phyloP scores from a whole-genome alignment of 2,329 filamentous ascomycete genomes.

The Talaromyces albobiverticillius region DNA sequence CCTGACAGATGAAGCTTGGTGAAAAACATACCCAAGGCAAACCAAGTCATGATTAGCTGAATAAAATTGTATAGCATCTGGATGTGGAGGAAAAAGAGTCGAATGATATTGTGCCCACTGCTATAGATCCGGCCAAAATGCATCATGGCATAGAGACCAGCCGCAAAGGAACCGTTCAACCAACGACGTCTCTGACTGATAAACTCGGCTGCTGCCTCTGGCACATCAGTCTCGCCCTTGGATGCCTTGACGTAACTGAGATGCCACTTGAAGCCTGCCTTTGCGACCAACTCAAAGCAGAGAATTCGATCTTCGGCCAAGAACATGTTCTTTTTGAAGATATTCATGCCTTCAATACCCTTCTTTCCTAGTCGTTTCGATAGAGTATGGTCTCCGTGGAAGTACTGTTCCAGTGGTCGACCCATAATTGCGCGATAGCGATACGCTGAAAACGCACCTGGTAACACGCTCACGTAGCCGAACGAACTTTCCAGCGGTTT shows the following conservation, averaged over 20 bases:
- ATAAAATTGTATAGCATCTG: constrained; percentile 94
- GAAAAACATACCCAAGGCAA: constrained; percentile 54
- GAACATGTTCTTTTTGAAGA: constrained; percentile 99
- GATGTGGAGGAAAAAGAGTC: constrained; percentile 98
- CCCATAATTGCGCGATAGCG: constrained; percentile 98
- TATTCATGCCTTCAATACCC: constrained; percentile 99
- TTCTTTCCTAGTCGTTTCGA: constrained; percentile 96
- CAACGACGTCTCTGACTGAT: constrained; percentile 97
- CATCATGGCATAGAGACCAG: constrained; percentile 95
- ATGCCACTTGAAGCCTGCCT: constrained; percentile 99
- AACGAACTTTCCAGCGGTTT: constrained; percentile 97
- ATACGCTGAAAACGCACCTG: constrained; percentile 98
- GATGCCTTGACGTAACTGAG: constrained; percentile 97
- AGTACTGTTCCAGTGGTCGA: constrained; percentile 94
- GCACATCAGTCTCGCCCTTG: constrained; percentile 98
- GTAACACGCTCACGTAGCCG: constrained; percentile 95
- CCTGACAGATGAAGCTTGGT: constrained; percentile 5
- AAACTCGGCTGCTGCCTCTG: constrained; percentile 93
- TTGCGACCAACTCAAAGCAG: constrained; percentile 97
- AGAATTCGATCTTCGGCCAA: constrained; percentile 99
- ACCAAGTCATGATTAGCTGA: constrained; percentile 90
- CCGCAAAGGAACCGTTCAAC: constrained; percentile 98
- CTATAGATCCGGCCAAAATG: constrained; percentile 99
- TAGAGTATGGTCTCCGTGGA: constrained; percentile 97
- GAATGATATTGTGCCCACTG: constrained; percentile 92